Evolutionary conservation across 495 filamentous ascomycete genomes (phyloP), one percentile per base, ranked within the genome.

Genomic region (Xylaria grammica): DNA sequence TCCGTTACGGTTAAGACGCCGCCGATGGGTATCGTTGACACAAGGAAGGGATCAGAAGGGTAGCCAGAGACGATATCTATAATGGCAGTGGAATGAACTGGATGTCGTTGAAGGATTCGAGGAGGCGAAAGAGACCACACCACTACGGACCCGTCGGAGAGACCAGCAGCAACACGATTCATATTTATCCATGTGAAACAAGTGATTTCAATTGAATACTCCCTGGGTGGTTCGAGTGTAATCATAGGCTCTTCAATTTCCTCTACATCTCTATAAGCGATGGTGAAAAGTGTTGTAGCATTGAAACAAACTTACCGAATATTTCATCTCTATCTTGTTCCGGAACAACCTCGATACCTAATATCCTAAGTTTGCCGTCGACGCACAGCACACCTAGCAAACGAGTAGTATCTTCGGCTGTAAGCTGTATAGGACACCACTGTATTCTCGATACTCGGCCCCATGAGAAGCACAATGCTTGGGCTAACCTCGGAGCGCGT

Each of bases 1-100:
- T 84, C 79, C 20, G 79, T 79, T 17, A 84, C 38, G 27, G 77
- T 80, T 13, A 77, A 70, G 51, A 75, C 75, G 42, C 81, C 81
- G 60, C 79, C 79, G 46, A 82, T 73, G 0, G 81, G 81, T 54
- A 78, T 67, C 7, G 81, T 78, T 50, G 77, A 76, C 42, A 84
- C 64, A 22, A 81, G 51, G 62, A 78, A 79, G 2, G 81, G 79
- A 44, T 77, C 67, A 0, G 81, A 80, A 6, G 81, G 81, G 52
- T 79, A 82, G 30, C 72, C 77, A 11, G 79, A 81, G 63, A 75
- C 75, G 24, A 84, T 78, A 53, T 82, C 80, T 66, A 82, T 73
- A 5, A 84, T 74, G 59, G 75, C 72, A 45, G 72, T 81, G 32
- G 72, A 74, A 61, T 84, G 81, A 48, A 76, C 67, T 19, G 70